Evolutionary conservation across 768 basidiomycete genomes (phyloP).

Genomic region (Cystofilobasidium bisporidii): DNA sequence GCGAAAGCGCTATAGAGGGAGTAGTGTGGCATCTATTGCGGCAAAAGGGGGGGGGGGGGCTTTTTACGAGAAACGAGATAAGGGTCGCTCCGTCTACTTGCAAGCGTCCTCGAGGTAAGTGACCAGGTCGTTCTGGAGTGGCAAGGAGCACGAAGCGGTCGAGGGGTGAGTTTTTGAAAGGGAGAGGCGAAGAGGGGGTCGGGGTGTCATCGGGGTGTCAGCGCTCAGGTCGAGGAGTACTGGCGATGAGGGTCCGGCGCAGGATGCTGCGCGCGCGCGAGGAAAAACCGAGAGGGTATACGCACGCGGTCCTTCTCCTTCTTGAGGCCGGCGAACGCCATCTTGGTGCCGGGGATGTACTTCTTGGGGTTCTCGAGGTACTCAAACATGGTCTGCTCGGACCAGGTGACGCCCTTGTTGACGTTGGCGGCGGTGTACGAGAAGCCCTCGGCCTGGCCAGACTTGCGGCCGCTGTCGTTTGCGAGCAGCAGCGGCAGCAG

Average conservation of each 20-base stretch:
- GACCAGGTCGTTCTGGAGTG: conserved; percentile 68
- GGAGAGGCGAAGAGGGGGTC: not conserved
- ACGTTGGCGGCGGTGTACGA: conserved; percentile 91
- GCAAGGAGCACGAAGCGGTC: not conserved
- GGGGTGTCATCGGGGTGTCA: too few relatives aligned
- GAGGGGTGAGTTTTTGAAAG: not conserved
- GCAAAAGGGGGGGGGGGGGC: too few relatives aligned
- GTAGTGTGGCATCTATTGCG: too few relatives aligned
- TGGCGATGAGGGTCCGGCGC: too few relatives aligned
- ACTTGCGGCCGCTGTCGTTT: conserved; percentile 44
- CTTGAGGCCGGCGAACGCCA: conserved; percentile 98
- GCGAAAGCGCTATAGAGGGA: too few relatives aligned
- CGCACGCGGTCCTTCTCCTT: conserved; percentile 50
- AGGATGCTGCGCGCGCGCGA: too few relatives aligned
- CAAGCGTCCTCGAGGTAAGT: conserved; percentile 59
- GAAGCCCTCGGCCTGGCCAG: conserved; percentile 75
- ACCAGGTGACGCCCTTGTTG: conserved; percentile 83
- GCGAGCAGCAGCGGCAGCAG: too few relatives aligned
- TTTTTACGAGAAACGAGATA: too few relatives aligned
- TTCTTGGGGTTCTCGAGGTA: conserved; percentile 43
- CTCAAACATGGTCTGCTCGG: conserved; percentile 50
- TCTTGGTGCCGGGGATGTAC: conserved; percentile 74
- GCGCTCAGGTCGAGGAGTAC: too few relatives aligned
- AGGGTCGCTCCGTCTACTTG: not conserved
- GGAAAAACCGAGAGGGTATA: not conserved